Evolutionary conservation across 768 basidiomycete species (phyloP), one percentile per base, ranked within the genome.

Genomic region (Russula ochroleuca): DNA sequence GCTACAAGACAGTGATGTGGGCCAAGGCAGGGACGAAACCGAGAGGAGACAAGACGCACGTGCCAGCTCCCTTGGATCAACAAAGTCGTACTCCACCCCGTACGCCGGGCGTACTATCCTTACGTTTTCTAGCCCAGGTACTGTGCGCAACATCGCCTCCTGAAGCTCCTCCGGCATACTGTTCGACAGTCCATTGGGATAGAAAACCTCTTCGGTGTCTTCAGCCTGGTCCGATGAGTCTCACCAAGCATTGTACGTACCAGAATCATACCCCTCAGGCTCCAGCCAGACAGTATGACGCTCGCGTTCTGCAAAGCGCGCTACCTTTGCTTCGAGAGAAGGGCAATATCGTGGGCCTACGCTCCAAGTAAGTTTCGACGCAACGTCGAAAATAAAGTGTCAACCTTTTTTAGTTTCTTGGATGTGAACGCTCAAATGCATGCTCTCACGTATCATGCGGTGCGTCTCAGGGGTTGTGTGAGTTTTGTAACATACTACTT

Each of bases 71-170:
- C 90, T 77, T 10, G 94, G 88, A 75, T 96, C 92, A 13, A 96
- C 80, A 70, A 92, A 86, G 70, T 96, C 94, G 67, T 96, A 96
- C 72, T 96, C 92, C 37, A 96, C 92, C 2, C 94, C 94, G 75
- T 95, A 96, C 0, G 92, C 94, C 1, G 93, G 93, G 68, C 81
- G 77, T 5, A 90, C 81, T 80, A 96, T 88, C 70, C 87, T 83
- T 33, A 87, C 94, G 31, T 88, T 85, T 74, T 94, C 91, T 31
- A 96, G 76, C 0, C 94, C 94, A 1, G 85, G 86, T 43, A 96
- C 85, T 0, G 92, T 92, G 14, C 87, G 85, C 76, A 95, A 83
- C 84, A 96, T 85, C 5, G 80, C 73, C 69, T 90, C 86, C 72
- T 96, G 94, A 0, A 90, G 75, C 62, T 95, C 94, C 72, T 89